Evolutionary conservation across 495 filamentous ascomycete species (phyloP).

Genomic region (Hypoxylon perforatum): DNA sequence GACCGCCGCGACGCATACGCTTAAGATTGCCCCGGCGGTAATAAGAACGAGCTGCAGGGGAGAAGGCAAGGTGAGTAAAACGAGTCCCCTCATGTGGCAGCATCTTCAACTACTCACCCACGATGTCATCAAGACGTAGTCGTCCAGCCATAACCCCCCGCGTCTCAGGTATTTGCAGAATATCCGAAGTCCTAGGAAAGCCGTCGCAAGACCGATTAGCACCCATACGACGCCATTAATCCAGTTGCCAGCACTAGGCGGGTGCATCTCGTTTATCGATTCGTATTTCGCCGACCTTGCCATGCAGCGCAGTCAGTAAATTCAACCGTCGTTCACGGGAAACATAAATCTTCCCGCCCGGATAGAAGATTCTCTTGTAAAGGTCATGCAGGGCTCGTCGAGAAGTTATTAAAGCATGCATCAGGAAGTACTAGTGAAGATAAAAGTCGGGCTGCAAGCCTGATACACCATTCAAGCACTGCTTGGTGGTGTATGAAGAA

Average conservation of each 20-base stretch:
- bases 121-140: slow-evolving; percentile 46
- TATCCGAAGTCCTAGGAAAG: slow-evolving; percentile 47
- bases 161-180: slow-evolving; percentile 44
- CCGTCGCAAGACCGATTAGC: slow-evolving; percentile 36
- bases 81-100: not conserved
- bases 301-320: not conserved
- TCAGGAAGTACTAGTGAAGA: not conserved
- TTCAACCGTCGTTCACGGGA: not conserved
- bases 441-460: not conserved
- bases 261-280: not conserved
- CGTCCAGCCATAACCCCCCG: slow-evolving; percentile 49
- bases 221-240: slow-evolving; percentile 44
- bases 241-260: slow-evolving; percentile 33
- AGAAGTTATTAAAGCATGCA: not conserved
- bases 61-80: not conserved
- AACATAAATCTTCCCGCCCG: not conserved
- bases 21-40: not conserved
- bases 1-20: slow-evolving; percentile 2
- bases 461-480: not conserved
- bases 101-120: slow-evolving; percentile 41
- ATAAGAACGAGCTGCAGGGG: slow-evolving; percentile 20
- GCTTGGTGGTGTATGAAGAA: slow-evolving; percentile 3
- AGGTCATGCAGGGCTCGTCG: not conserved
- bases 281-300: not conserved
- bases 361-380: not conserved